Percentiles rank a stretch among this genome's conserved stretches.
Evolutionary conservation across 2,329 filamentous ascomycete genomes (phyloP).

Genomic region (Alternaria novae-zelandiae): DNA sequence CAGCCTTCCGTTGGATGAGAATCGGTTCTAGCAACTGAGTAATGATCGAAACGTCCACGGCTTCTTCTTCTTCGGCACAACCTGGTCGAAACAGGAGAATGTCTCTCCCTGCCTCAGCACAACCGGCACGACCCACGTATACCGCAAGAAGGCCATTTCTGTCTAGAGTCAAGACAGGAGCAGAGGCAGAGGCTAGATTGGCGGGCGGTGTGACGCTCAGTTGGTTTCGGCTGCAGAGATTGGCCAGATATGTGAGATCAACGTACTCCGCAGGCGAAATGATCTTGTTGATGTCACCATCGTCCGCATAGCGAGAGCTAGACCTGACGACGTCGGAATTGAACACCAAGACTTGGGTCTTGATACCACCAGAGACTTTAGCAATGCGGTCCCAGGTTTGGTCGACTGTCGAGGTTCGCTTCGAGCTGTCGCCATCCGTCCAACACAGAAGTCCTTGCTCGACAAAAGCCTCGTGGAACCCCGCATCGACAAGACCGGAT

Average conservation of each 20-base stretch:
- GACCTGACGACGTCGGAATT: neutral
- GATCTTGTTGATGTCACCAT: neutral
- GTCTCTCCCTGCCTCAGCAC: constrained; percentile 40
- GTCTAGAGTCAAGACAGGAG: constrained; percentile 46
- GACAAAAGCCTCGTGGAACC: neutral
- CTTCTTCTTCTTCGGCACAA: constrained; percentile 29
- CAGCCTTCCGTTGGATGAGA: constrained; percentile 33
- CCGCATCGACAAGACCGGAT: neutral
- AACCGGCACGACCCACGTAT: constrained; percentile 45
- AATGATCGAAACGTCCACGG: constrained; percentile 44
- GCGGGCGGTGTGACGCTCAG: constrained; percentile 39
- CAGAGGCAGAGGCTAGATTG: constrained; percentile 33
- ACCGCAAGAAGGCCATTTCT: constrained; percentile 42
- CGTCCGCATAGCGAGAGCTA: neutral
- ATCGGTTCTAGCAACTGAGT: constrained; percentile 45
- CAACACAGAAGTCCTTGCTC: neutral
- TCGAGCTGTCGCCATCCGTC: neutral
- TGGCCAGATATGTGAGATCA: neutral
- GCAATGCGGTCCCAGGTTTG: neutral
- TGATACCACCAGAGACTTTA: neutral
- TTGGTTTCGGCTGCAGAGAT: constrained; percentile 37
- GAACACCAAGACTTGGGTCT: neutral
- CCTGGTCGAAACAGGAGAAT: constrained; percentile 44
- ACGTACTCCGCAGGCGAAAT: neutral
- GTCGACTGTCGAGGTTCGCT: no score